A percentile compares a stretch with the other conserved stretches of the same genome.
These are phyloP conservation scores for Phoma sp. DNA, from an alignment of 2,329 filamentous ascomycete genomes.

Conservation along the genomic window DNA sequence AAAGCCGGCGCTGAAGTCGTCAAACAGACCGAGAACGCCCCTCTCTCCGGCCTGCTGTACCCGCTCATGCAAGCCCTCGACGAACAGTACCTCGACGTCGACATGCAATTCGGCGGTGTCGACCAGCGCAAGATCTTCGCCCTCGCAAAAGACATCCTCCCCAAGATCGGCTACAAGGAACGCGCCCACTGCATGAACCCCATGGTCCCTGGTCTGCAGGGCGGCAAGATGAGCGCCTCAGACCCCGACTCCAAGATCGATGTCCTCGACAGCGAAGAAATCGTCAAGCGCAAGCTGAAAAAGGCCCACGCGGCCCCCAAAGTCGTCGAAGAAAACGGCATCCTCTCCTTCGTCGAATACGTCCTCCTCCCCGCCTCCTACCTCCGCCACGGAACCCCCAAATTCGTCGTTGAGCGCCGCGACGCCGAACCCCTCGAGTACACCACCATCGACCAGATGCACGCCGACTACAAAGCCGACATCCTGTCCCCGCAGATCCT, in stretches of 20 bases:
- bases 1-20: constrained; percentile 93
- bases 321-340: constrained; percentile 81
- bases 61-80: constrained; percentile 89
- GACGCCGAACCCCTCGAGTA: constrained; percentile 80
- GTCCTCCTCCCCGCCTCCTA: constrained; percentile 79
- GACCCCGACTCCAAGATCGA: constrained; percentile 88
- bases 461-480: constrained; percentile 81
- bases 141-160: constrained; percentile 82
- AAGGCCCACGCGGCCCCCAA: constrained; percentile 83
- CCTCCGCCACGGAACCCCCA: constrained; percentile 61
- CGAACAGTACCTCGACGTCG: constrained; percentile 80
- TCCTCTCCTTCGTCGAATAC: constrained; percentile 85
- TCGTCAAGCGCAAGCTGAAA: constrained; percentile 69
- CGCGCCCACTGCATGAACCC: constrained; percentile 79
- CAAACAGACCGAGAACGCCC: constrained; percentile 83
- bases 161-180: constrained; percentile 81
- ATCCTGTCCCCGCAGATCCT: constrained; percentile 85
- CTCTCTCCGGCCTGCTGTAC: constrained; percentile 78
- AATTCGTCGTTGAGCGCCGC: constrained; percentile 73
- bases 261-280: constrained; percentile 79
- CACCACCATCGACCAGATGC: constrained; percentile 74
- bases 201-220: constrained; percentile 84
- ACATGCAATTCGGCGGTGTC: constrained; percentile 78
- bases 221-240: constrained; percentile 79
- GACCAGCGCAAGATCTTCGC: constrained; percentile 92